A percentile compares a stretch with the other conserved stretches of the same genome.
These are phyloP conservation scores for Termitomyces sp. DNA, from an alignment of 768 basidiomycete genomes.

Conservation along the genomic window DNA sequence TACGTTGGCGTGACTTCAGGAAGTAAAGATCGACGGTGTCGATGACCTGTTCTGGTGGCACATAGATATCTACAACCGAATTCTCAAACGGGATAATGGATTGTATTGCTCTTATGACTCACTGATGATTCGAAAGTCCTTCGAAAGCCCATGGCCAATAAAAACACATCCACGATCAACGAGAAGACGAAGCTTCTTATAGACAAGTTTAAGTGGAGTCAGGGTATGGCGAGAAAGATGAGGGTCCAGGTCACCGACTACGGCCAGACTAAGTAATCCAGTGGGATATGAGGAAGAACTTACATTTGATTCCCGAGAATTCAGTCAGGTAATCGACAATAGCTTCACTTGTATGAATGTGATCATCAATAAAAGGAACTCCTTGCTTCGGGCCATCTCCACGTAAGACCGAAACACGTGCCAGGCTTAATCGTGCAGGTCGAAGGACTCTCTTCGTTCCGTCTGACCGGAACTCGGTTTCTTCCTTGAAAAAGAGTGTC, in stretches of 20 bases:
- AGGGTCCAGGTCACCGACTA: conserved; percentile 93
- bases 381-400: conserved; percentile 79
- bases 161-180: conserved; percentile 96
- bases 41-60: conserved; percentile 92
- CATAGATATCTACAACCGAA: conserved; percentile 72
- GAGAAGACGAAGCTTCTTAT: conserved; percentile 91
- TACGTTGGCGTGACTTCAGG: conserved; percentile 71
- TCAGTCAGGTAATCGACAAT: conserved; percentile 95
- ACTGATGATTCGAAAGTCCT: conserved; percentile 99
- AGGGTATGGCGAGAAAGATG: conserved; percentile 78
- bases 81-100: background rate
- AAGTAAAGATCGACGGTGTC: conserved; percentile 99
- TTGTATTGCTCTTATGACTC: conserved; percentile 22
- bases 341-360: conserved; percentile 93
- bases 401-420: conserved; percentile 90
- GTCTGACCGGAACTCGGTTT: conserved; percentile 92
- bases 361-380: conserved; percentile 94
- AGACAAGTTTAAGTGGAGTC: conserved; percentile 95
- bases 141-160: conserved; percentile 93
- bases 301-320: conserved; percentile 93
- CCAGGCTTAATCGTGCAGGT: conserved; percentile 87
- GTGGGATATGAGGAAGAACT: conserved; percentile 17
- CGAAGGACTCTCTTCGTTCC: conserved; percentile 90
- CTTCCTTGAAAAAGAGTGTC: conserved; percentile 55
- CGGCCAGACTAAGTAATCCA: background rate